Base-by-base conservation (phyloP, 495 filamentous ascomycete genomes). In the Penicillium ucsense region DNA sequence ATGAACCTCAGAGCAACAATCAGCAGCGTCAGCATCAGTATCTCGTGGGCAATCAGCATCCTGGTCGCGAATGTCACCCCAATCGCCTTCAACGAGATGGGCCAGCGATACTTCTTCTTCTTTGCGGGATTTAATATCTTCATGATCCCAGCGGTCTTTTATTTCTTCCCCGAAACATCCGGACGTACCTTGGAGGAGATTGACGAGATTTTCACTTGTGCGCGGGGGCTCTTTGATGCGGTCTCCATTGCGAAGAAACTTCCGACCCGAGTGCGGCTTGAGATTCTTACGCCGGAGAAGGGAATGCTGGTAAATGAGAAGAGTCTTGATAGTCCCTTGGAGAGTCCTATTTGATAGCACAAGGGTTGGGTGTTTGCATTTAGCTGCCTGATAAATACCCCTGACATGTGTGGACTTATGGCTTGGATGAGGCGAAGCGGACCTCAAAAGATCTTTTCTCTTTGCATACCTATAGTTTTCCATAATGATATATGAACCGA, bases 111-210 rank as follows among this genome's bases (percentile, higher is more conserved):
- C 42, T 61, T 59, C 27, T 43, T 59, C 10, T 36, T 61, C 4
- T 61, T 57, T 34, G 57, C 59, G 5, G 67, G 73, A 8, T 75
- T 81, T 57, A 83, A 83, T 57, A 66, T 66, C 27, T 49, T 69
- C 20, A 83, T 84, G 61, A 66, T 82, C 0, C 77, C 77, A 2
- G 62, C 78, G 28, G 69, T 83, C 27, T 84, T 79, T 56, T 72
- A 81, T 45, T 49, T 71, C 35, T 81, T 76, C 55, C 80, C 78
- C 4, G 81, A 83, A 59, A 83, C 80, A 2, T 66, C 71, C 10
- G 68, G 64, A 4, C 71, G 74, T 12, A 66, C 62, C 4, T 65
- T 78, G 4, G 75, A 78, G 52, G 74, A 77, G 42, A 62, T 77
- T 35, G 75, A 77, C 36, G 62, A 63, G 31, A 65, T 74, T 41